Evolutionary conservation across 192 early-diverging fungal genomes (phyloP).

Genomic region (Gamsiella multidivaricata): DNA sequence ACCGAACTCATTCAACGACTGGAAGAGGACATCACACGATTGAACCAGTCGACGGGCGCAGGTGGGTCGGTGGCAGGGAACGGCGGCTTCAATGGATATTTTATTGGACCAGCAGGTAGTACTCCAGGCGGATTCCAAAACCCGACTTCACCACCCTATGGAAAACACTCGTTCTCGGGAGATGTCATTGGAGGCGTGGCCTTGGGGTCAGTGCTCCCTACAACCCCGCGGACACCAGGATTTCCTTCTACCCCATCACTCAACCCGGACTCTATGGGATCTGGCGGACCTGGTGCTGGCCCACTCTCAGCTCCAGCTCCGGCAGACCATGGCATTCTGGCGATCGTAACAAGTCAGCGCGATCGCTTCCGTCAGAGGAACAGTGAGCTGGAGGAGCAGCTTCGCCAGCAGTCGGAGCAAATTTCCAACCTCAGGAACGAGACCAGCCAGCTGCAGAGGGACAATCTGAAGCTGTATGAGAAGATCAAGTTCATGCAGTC

Average conservation of each 20-base stretch:
- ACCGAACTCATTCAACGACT: conserved; percentile 63
- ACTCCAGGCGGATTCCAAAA: conserved; percentile 14
- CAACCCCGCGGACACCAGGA: conserved; percentile 26
- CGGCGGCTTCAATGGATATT: conserved; percentile 26
- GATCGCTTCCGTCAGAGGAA: conserved; percentile 91
- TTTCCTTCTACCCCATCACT: conserved; percentile 28
- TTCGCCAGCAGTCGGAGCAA: conserved; percentile 59
- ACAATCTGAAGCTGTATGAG: conserved; percentile 93
- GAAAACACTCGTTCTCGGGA: conserved; percentile 28
- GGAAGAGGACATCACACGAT: conserved; percentile 64
- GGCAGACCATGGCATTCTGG: conserved; percentile 70
- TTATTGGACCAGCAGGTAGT: conserved; percentile 10
- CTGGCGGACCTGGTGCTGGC: neutral
- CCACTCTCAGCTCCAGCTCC: conserved; percentile 10
- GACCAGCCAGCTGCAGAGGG: conserved; percentile 74
- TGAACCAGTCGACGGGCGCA: conserved; percentile 35
- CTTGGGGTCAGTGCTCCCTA: conserved; percentile 28
- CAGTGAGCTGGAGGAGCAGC: conserved; percentile 82
- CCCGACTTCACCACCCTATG: conserved; percentile 43
- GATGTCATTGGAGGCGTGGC: conserved; percentile 47
- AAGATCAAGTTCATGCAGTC: conserved; percentile 88
- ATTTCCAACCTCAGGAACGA: conserved; percentile 72
- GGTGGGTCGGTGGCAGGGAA: neutral
- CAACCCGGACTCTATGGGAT: conserved; percentile 7
- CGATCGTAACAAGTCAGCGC: conserved; percentile 89